Base-by-base conservation (phyloP, 352 stramenopile genomes). In the Phytophthora idaei region DNA sequence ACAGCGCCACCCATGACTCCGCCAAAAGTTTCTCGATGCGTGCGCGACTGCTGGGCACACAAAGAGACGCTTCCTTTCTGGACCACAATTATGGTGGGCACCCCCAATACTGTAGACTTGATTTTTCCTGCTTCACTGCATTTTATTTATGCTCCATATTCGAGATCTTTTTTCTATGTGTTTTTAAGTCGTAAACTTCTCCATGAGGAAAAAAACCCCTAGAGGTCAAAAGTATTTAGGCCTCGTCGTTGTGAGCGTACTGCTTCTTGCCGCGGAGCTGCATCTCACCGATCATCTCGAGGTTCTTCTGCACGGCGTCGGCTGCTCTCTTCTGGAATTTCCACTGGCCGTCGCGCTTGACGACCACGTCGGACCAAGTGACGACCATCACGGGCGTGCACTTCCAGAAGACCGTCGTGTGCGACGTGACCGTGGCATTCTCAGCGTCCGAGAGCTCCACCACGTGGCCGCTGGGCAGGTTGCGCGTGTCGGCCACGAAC, bases 241-340 rank as follows among this genome's bases (percentile, higher is more conserved):
- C 67, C 50, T 81, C 76, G 55, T 89, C 81, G 68, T 89, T 82
- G 71, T 81, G 78, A 45, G 83, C 69, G 70, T 95, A 95, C 69
- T 92, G 85, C 83, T 95, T 95, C 83, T 95, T 95, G 70, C 87
- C 87, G 44, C 85, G 85, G 47, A 95, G 72, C 64, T 95, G 87
- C 87, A 95, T 95, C 71, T 95, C 87, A 28, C 81, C 87, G 61
- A 95, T 92, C 80, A 93, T 92, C 72, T 95, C 87, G 65, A 95
- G 76, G 73, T 95, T 93, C 76, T 95, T 95, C 74, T 95, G 87
- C 72, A 95, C 82, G 42, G 85, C 76, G 37, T 95, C 80, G 53
- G 83, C 86, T 67, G 71, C 65, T 44, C 87, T 81, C 54, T 80
- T 75, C 71, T 90, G 76, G 71, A 95, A 95, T 51, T 87, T 62